phyloP scores from a whole-genome alignment of 495 filamentous ascomycete species.

The Aspergillus sparsus region DNA sequence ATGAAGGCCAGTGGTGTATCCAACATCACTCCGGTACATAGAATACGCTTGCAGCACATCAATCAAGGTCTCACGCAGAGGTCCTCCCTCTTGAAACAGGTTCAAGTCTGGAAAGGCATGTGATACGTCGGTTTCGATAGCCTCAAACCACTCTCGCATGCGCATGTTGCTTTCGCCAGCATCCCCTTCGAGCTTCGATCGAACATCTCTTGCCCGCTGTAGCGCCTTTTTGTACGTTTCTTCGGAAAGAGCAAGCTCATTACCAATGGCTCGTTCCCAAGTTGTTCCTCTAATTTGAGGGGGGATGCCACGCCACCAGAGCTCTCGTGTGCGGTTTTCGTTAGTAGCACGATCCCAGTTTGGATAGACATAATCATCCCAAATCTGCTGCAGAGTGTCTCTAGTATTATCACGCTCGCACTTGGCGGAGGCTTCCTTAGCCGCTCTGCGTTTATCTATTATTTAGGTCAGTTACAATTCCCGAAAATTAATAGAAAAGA shows the following conservation, averaged over 20 bases:
- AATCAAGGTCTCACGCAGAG: slow-evolving; percentile 71
- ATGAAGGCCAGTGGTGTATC: slow-evolving; percentile 84
- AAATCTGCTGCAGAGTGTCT: slow-evolving; percentile 65
- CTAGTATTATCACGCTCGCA: slow-evolving; percentile 69
- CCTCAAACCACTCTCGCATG: slow-evolving; percentile 62
- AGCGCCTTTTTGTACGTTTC: slow-evolving; percentile 79
- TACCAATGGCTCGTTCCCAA: slow-evolving; percentile 88
- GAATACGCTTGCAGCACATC: slow-evolving; percentile 87
- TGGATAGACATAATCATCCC: slow-evolving; percentile 85
- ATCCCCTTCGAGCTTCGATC: slow-evolving; percentile 48
- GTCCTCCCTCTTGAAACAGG: slow-evolving; percentile 77
- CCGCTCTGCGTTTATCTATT: slow-evolving; percentile 51
- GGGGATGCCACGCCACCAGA: slow-evolving; percentile 93
- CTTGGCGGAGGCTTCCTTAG: slow-evolving; percentile 49
- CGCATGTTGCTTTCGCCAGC: slow-evolving; percentile 49
- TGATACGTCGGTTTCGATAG: slow-evolving; percentile 68
- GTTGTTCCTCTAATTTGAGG: slow-evolving; percentile 76
- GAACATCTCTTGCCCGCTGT: slow-evolving; percentile 67
- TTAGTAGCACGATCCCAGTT: slow-evolving; percentile 76
- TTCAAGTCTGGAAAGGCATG: slow-evolving; percentile 77
- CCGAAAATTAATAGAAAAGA: slow-evolving; percentile 3
- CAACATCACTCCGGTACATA: slow-evolving; percentile 93
- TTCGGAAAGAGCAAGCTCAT: slow-evolving; percentile 76
- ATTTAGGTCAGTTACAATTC: slow-evolving; percentile 14
- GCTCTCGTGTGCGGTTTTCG: slow-evolving; percentile 76